Evolutionary conservation across 257 asterid species (phyloP), one percentile per base, ranked within the genome.

Genomic region (Verbascum thapsus): DNA sequence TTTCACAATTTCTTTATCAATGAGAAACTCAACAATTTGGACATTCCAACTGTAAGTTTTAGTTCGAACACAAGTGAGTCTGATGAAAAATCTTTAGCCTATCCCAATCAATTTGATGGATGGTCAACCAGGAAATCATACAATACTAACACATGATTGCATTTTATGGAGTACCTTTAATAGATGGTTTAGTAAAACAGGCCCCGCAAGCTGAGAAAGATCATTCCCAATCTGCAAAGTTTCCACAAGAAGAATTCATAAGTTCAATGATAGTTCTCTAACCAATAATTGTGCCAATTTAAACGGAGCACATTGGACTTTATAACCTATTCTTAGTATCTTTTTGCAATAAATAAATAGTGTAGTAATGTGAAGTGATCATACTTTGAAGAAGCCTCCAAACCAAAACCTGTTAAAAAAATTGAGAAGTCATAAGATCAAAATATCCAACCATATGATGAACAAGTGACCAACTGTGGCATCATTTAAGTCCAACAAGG

Each of bases 361-460:
- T 34, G 64, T 53, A 59, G 70, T 64, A 63, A 64, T 54, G 63
- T 7, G 56, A 73, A 66, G 23, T 45, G 63, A 42, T 76, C 67
- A 74, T 84, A 88, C 98, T 74, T 85, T 91, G 80, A 84, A 91
- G 82, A 84, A 56, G 73, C 98, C 98, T 64, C 96, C 98, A 53
- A 30, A 83, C 98, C 98, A 88, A 73, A 91, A 88, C 87, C 98
- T 90, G 88, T 41, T 72, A 30, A 16, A 72, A 44, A 58, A 37
- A 48, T 34, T 49, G 45, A 65, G 62, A 34, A 65, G 10, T 17
- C 16, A 62, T 63, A 10, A 62, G 79, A 32, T 52, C 16, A 67
- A 62, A 39, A 3, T 48, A 22, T 65, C 57, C 39, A 57, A 58
- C 62, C 58, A 66, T 35, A 49, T 34, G 37, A 55, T 20, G 38